Evolutionary conservation across 768 basidiomycete genomes (phyloP).

Genomic region (Termitomyces sp.): DNA sequence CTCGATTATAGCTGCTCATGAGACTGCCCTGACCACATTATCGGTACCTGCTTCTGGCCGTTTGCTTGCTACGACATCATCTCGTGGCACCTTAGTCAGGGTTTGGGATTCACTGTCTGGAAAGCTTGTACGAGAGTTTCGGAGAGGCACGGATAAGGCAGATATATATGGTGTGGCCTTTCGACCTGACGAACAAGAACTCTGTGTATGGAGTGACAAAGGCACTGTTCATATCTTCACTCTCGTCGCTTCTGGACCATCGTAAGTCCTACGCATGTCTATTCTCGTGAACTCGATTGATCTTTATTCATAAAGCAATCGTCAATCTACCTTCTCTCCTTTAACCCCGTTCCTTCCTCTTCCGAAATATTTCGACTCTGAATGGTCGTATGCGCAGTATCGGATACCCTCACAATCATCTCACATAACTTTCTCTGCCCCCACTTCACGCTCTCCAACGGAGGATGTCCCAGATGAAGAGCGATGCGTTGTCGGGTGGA

Average conservation of each 20-base stretch:
- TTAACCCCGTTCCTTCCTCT: conserved; percentile 77
- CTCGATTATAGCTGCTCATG: conserved; percentile 83
- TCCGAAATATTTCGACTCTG: conserved; percentile 91
- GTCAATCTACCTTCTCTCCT: conserved; percentile 79
- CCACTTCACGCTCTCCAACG: conserved; percentile 48
- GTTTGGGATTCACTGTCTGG: conserved; percentile 80
- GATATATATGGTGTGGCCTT: conserved; percentile 90
- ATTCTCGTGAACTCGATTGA: background rate
- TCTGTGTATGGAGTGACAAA: conserved; percentile 95
- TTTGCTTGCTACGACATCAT: conserved; percentile 80
- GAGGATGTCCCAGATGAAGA: conserved; percentile 75
- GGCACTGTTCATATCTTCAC: conserved; percentile 91
- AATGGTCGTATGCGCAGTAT: conserved; percentile 95
- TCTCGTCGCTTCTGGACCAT: conserved; percentile 58
- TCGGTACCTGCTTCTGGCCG: conserved; percentile 75
- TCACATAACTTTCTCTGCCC: conserved; percentile 75
- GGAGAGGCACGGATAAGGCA: conserved; percentile 86
- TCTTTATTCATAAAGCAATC: conserved; percentile 49
- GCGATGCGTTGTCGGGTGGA: conserved; percentile 86
- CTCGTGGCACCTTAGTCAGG: conserved; percentile 79
- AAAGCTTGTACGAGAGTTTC: conserved; percentile 72
- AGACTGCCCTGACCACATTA: conserved; percentile 72
- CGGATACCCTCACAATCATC: conserved; percentile 82
- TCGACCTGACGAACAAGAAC: conserved; percentile 78
- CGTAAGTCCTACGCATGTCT: conserved; percentile 39